Conservation (phyloP, 176 grass and related monocot species). For the Lolium perenne region DNA sequence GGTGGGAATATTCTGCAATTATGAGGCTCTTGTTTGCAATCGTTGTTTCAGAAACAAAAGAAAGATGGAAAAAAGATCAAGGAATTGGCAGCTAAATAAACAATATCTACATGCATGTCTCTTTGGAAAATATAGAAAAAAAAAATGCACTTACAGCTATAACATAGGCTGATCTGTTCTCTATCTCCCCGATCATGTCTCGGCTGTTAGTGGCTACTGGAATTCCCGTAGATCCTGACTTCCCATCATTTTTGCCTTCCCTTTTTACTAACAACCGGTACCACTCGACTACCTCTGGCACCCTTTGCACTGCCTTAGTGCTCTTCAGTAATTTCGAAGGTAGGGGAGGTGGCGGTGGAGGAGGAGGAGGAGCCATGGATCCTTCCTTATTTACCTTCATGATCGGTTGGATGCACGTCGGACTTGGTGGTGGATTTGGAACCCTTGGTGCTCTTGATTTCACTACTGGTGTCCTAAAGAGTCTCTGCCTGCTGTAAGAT, state of each 20-base stretch:
- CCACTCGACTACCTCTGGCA: conserved; percentile 86
- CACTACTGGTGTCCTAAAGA: conserved; percentile 37
- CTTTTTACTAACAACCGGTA: conserved; percentile 76
- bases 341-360: conserved; percentile 66
- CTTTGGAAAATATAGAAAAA: neutral
- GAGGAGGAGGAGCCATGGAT: conserved; percentile 56
- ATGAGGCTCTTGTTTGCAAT: conserved; percentile 13
- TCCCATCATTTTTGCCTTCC: conserved; percentile 80
- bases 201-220: conserved; percentile 60
- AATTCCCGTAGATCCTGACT: conserved; percentile 59
- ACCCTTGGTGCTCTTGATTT: conserved; percentile 69
- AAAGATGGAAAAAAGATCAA: neutral
- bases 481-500: conserved; percentile 51
- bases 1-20: conserved; percentile 23
- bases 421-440: conserved; percentile 80
- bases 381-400: conserved; percentile 49
- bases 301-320: conserved; percentile 69
- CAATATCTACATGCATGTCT: neutral
- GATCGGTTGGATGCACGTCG: conserved; percentile 40
- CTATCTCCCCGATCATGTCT: conserved; percentile 98
- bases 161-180: conserved; percentile 93
- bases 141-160: conserved; percentile 72
- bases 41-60: neutral
- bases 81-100: conserved; percentile 18
- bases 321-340: conserved; percentile 58